phyloP scores from a whole-genome alignment of 805 yeast species.

The Kuraishia molischiana region DNA sequence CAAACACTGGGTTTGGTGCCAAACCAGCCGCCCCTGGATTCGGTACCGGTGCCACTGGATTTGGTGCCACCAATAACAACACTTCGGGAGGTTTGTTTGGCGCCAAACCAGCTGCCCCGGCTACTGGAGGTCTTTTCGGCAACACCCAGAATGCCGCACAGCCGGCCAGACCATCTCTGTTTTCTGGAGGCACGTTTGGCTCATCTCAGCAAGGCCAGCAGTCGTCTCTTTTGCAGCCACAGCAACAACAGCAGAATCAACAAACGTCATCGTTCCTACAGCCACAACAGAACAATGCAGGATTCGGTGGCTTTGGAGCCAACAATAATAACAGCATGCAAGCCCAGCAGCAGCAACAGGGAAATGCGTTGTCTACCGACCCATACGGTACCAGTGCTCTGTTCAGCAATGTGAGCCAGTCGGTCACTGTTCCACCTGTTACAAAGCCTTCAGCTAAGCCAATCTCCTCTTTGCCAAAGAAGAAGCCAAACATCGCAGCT shows the following conservation, averaged over 20 bases:
- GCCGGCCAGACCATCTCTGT: neutral
- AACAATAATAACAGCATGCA: no score
- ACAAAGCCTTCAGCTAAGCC: slow-evolving; percentile 45
- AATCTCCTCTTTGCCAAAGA: slow-evolving; percentile 35
- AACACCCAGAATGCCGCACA: slow-evolving; percentile 6
- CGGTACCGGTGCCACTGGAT: slow-evolving; percentile 9
- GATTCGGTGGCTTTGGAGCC: slow-evolving; percentile 14
- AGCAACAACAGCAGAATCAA: no score
- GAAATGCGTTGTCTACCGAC: slow-evolving; percentile 29
- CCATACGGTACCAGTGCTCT: slow-evolving; percentile 80
- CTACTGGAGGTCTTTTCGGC: slow-evolving; percentile 37
- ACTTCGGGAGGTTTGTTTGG: slow-evolving; percentile 26
- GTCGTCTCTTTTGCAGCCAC: no score
- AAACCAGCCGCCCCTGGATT: slow-evolving; percentile 11
- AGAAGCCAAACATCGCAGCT: slow-evolving; percentile 46
- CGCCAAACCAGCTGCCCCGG: slow-evolving; percentile 13
- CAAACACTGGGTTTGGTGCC: slow-evolving; percentile 10
- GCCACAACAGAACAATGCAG: slow-evolving; percentile 7
- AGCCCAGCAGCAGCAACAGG: slow-evolving; percentile 17
- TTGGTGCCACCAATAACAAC: slow-evolving; percentile 12
- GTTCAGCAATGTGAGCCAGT: slow-evolving; percentile 32
- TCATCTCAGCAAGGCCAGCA: slow-evolving; percentile 11
- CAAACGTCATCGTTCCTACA: slow-evolving; percentile 2
- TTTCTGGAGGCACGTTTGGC: neutral
- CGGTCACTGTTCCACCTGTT: slow-evolving; percentile 27